Evolutionary conservation across 2,329 filamentous ascomycete species (phyloP), one percentile per base, ranked within the genome.

Genomic region (Beauveria bassiana): DNA sequence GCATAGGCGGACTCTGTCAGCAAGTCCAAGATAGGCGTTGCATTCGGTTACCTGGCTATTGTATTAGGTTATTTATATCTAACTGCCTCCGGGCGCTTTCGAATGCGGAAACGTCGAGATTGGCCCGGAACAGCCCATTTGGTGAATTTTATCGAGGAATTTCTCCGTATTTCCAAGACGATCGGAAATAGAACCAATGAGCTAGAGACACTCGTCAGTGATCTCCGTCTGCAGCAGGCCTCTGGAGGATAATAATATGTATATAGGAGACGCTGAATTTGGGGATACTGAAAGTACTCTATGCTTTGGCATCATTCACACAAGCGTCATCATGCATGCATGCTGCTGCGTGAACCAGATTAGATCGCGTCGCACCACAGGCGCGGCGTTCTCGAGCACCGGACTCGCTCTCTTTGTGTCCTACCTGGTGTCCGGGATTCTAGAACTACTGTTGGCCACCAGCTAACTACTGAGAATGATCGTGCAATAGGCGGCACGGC

Each of bases 1-100:
- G 12, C 61, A 47, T 65, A 90, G 83, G 86, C 86, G 62, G 85
- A 88, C 67, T 89, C 87, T 1, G 81, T 87, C 61, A 84, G 91
- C 69, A 90, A 93, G 70, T 87, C 87, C 28, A 86, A 89, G 63
- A 81, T 89, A 56, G 91, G 93, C 66, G 91, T 98, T 31, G 87
- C 89, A 1, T 86, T 93, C 71, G 93, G 91, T 18, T 97, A 96
- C 71, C 79, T 97, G 26, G 87, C 91, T 0, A 87, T 97, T 16
- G 79, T 96, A 6, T 80, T 98, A 2, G 91, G 91, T 20, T 95
- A 92, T 66, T 77, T 97, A 26, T 92, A 86, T 66, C 78, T 95
- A 31, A 74, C 78, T 55, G 68, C 72, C 12, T 74, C 77, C 4
- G 75, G 79, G 8, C 74, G 78, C 51, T 71, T 74, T 53, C 75